These are phyloP conservation scores for Botrytis porri DNA, from an alignment of 2,329 filamentous ascomycete genomes.

Conservation along the genomic window DNA sequence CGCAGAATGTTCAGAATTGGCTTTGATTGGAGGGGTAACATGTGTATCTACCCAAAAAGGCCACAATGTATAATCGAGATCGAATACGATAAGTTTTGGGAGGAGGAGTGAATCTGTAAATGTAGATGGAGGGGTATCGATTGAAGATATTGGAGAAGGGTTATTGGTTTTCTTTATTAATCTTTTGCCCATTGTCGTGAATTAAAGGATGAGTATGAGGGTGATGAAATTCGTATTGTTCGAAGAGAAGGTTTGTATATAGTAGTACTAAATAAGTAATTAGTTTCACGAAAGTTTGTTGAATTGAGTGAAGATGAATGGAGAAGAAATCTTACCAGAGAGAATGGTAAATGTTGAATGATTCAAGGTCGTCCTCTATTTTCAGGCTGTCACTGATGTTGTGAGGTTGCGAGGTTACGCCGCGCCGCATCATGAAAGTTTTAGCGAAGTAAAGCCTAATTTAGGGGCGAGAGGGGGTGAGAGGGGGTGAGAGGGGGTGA, in stretches of 20 bases:
- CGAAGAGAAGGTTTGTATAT: background rate
- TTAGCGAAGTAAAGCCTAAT: slow-evolving; percentile 4
- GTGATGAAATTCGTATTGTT: slow-evolving; percentile 6
- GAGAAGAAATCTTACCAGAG: background rate
- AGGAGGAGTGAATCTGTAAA: slow-evolving; percentile 38
- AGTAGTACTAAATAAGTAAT: background rate
- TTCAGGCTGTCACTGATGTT: background rate
- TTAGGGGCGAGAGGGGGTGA: too few species aligned
- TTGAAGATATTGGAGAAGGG: slow-evolving; percentile 16
- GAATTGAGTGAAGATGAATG: background rate
- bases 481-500: too few species aligned
- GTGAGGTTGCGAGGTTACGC: background rate
- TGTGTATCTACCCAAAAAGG: slow-evolving; percentile 98
- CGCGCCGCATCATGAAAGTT: background rate
- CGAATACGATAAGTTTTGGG: slow-evolving; percentile 75
- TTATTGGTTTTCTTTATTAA: slow-evolving; percentile 23
- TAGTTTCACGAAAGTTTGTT: background rate
- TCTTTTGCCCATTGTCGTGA: slow-evolving; percentile 32
- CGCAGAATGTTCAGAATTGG: slow-evolving; percentile 44
- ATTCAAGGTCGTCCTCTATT: background rate
- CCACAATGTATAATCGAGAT: slow-evolving; percentile 98
- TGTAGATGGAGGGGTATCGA: slow-evolving; percentile 29
- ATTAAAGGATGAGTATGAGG: slow-evolving; percentile 15
- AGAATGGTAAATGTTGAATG: background rate
- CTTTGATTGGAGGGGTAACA: slow-evolving; percentile 68